A percentile compares a stretch with the other conserved stretches of the same genome.
These are phyloP conservation scores for Neonectria sp. DNA, from an alignment of 2,329 filamentous ascomycete genomes.

Conservation along the genomic window DNA sequence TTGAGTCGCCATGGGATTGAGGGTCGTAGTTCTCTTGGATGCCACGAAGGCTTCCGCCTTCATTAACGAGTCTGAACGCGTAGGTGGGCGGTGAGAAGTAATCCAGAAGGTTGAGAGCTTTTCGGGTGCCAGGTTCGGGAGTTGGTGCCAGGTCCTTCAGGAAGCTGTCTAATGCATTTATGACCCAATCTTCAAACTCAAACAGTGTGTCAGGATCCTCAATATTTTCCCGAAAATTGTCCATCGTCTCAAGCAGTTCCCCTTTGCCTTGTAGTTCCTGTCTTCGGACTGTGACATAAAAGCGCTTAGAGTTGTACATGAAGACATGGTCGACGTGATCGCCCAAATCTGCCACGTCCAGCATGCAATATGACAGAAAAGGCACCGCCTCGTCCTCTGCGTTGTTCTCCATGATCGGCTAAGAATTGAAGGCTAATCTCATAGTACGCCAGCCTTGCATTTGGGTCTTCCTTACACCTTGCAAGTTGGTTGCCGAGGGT, in stretches of 20 bases:
- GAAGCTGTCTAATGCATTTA: conserved; percentile 20
- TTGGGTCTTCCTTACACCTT: neutral
- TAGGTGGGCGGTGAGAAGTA: conserved; percentile 28
- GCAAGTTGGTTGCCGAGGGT: neutral
- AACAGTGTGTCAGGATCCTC: conserved; percentile 24
- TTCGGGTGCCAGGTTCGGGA: neutral
- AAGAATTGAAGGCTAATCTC: neutral
- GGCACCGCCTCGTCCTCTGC: neutral
- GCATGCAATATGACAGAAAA: neutral
- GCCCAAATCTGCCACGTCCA: neutral
- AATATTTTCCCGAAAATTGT: conserved; percentile 19
- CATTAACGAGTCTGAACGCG: conserved; percentile 30
- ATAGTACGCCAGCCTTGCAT: neutral
- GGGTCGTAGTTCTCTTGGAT: conserved; percentile 24
- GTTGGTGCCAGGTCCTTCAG: conserved; percentile 15
- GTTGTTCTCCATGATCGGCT: neutral
- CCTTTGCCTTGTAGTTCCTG: conserved; percentile 30
- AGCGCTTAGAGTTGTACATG: conserved; percentile 25
- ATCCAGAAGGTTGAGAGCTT: conserved; percentile 24
- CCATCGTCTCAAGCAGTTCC: conserved; percentile 15
- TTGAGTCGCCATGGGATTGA: conserved; percentile 24
- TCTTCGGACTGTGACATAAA: conserved; percentile 26
- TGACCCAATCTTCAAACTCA: conserved; percentile 34
- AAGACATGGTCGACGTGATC: conserved; percentile 2
- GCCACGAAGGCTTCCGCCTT: conserved; percentile 19